phyloP scores from a whole-genome alignment of 345 rosid genomes.

The Eucalyptus camaldulensis region DNA sequence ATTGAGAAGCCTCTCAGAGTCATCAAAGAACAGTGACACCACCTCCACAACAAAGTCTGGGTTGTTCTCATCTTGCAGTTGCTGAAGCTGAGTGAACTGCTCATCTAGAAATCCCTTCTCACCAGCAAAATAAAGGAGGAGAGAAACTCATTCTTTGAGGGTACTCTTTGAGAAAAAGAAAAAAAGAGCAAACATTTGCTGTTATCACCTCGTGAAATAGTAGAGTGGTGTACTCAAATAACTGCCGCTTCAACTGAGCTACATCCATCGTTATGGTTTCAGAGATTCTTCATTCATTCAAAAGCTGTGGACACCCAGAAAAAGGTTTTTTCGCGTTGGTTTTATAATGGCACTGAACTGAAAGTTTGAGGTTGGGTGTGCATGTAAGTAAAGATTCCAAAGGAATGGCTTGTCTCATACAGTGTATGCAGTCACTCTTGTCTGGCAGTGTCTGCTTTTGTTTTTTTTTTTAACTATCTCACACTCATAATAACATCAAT shows the following conservation, averaged over 20 bases:
- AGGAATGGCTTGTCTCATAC: not conserved
- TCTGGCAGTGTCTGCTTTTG: not conserved
- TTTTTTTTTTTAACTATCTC: not conserved
- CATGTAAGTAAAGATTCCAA: not conserved
- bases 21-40: slow-evolving; percentile 46
- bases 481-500: not conserved
- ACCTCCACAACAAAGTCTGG: slow-evolving; percentile 57
- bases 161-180: not conserved
- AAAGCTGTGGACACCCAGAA: not conserved
- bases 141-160: not conserved
- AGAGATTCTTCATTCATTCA: not conserved
- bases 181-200: not conserved
- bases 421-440: not conserved
- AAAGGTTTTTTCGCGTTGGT: not conserved
- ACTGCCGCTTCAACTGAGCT: slow-evolving; percentile 35
- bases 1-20: slow-evolving; percentile 39
- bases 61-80: slow-evolving; percentile 53
- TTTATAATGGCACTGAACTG: not conserved
- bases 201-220: slow-evolving; percentile 39
- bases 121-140: not conserved
- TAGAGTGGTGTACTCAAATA: slow-evolving; percentile 25
- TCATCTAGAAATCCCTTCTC: slow-evolving; percentile 47
- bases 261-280: slow-evolving; percentile 20
- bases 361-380: not conserved
- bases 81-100: slow-evolving; percentile 45